Evolutionary conservation across 768 basidiomycete species (phyloP).

Genomic region (Russula vinacea): DNA sequence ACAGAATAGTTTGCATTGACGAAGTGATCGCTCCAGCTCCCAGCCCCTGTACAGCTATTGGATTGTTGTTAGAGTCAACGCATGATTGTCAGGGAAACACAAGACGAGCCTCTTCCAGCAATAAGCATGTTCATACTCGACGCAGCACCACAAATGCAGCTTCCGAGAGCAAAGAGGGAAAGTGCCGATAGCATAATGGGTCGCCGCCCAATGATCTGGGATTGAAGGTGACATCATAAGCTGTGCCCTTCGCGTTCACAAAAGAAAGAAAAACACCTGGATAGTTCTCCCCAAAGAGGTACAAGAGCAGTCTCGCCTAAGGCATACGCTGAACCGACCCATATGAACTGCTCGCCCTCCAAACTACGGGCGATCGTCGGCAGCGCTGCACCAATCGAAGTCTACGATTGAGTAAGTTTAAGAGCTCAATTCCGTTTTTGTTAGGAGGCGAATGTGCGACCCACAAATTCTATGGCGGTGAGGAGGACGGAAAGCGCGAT

Average conservation of each 20-base stretch:
- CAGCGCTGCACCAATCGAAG: slow-evolving; percentile 32
- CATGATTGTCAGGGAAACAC: background rate
- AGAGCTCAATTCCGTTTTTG: background rate
- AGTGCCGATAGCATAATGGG: slow-evolving; percentile 33
- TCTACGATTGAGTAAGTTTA: slow-evolving; percentile 1
- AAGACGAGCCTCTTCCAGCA: slow-evolving; percentile 33
- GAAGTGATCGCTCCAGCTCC: slow-evolving; percentile 36
- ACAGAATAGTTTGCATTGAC: slow-evolving; percentile 36
- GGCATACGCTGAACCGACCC: slow-evolving; percentile 33
- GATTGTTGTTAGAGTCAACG: too few species aligned
- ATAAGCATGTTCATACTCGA: slow-evolving; percentile 38
- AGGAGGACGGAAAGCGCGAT: slow-evolving; percentile 21
- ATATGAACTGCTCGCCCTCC: slow-evolving; percentile 30
- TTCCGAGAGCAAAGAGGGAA: slow-evolving; percentile 35
- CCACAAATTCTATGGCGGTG: slow-evolving; percentile 21
- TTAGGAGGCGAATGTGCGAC: background rate
- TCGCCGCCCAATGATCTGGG: slow-evolving; percentile 36
- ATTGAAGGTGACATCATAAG: background rate
- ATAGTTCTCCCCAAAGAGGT: slow-evolving; percentile 32
- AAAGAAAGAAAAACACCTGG: slow-evolving; percentile 23
- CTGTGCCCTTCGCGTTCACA: background rate
- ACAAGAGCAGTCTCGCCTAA: slow-evolving; percentile 33
- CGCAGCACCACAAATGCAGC: slow-evolving; percentile 38
- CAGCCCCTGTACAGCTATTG: slow-evolving; percentile 33
- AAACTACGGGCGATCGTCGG: slow-evolving; percentile 36